Conservation (phyloP, 768 basidiomycete genomes). For the Mycena crocata region DNA sequence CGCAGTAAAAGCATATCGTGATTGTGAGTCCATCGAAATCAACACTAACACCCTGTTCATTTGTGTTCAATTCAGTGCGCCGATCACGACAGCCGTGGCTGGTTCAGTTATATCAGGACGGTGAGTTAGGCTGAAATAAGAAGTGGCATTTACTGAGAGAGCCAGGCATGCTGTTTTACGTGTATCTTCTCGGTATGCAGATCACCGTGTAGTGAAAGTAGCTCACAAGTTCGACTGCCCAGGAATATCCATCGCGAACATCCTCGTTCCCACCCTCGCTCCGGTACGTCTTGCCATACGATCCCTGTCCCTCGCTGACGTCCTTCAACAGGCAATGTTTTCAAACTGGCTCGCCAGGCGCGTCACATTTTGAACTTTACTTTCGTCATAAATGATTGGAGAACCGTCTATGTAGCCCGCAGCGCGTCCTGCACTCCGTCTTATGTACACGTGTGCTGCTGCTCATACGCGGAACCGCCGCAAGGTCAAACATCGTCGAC, state of each 20-base stretch:
- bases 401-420: conserved; percentile 1
- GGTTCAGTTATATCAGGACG: conserved; percentile 51
- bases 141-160: not conserved
- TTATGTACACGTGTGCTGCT: not conserved
- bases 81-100: conserved; percentile 48
- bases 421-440: conserved; percentile 14
- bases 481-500: not conserved
- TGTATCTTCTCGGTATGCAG: conserved; percentile 52
- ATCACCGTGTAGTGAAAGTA: not conserved
- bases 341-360: conserved; percentile 2
- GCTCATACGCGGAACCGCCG: not conserved
- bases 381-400: too few relatives aligned
- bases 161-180: conserved; percentile 54
- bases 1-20: conserved; percentile 47
- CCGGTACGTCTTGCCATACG: conserved; percentile 37
- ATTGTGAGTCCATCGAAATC: conserved; percentile 42
- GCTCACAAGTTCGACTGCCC: not conserved
- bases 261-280: conserved; percentile 49
- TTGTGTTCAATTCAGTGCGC: conserved; percentile 40
- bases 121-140: conserved; percentile 30
- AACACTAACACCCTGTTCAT: not conserved
- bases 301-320: not conserved
- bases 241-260: conserved; percentile 54
- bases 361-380: too few relatives aligned
- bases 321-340: not conserved